Percentiles rank a stretch among this genome's conserved stretches.
These are phyloP conservation scores for Peronospora destructor DNA, from an alignment of 352 stramenopile genomes.

Conservation along the genomic window DNA sequence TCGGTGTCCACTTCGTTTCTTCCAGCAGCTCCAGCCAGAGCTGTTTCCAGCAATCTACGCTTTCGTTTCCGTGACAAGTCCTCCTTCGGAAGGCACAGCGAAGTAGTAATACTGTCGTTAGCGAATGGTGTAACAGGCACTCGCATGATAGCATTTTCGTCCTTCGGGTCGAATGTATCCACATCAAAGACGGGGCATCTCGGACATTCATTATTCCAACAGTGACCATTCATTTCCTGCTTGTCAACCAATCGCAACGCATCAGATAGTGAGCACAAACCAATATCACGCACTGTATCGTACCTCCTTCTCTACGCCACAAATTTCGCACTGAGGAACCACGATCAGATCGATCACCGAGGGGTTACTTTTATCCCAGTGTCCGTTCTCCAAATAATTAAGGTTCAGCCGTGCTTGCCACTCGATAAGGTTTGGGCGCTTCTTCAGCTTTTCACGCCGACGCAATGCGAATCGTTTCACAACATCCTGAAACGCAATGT, in stretches of 20 bases:
- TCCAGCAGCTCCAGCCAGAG: background rate
- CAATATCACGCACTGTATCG: constrained; percentile 4
- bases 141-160: constrained; percentile 42
- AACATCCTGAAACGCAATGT: constrained; percentile 77
- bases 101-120: constrained; percentile 48
- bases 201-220: constrained; percentile 74
- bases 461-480: constrained; percentile 81
- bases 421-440: constrained; percentile 75
- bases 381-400: constrained; percentile 48
- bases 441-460: constrained; percentile 75
- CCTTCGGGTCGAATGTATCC: constrained; percentile 36
- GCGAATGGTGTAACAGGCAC: constrained; percentile 47
- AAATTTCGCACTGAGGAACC: constrained; percentile 72
- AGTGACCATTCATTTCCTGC: constrained; percentile 54
- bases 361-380: constrained; percentile 48
- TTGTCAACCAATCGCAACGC: background rate
- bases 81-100: constrained; percentile 32
- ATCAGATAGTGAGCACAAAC: constrained; percentile 7
- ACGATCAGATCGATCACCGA: constrained; percentile 60
- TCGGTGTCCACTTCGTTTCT: constrained; percentile 7
- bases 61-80: constrained; percentile 53
- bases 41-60: constrained; percentile 23
- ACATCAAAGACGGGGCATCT: constrained; percentile 64
- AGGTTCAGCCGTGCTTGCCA: constrained; percentile 69
- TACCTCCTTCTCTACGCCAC: constrained; percentile 79